Conservation (phyloP, 2,329 filamentous ascomycete genomes). For the Aspergillus eucalypticola region DNA sequence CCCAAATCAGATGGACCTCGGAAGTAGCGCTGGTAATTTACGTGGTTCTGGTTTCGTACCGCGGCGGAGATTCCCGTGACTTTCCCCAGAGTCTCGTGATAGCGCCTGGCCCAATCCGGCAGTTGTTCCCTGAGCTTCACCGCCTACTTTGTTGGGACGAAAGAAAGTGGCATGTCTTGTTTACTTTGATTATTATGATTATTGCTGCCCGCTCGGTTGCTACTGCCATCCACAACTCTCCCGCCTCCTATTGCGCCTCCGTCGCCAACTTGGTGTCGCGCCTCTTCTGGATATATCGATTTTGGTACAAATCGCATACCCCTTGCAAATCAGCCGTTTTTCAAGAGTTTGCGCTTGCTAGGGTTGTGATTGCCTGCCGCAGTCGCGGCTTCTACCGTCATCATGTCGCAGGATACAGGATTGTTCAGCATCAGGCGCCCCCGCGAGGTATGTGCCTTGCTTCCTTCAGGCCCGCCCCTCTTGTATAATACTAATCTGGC, state of each 20-base stretch:
- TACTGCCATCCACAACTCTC: conserved; percentile 8
- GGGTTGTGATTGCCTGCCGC: conserved; percentile 20
- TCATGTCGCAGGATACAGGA: conserved; percentile 83
- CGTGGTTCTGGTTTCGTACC: conserved; percentile 1
- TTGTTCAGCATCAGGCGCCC: conserved; percentile 90
- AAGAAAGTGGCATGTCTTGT: conserved; percentile 34
- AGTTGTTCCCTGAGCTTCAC: conserved; percentile 27
- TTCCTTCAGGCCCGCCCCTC: conserved; percentile 1
- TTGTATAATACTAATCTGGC: conserved; percentile 21
- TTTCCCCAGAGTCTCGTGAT: conserved; percentile 37
- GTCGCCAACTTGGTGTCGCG: background rate
- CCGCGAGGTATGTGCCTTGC: conserved; percentile 68
- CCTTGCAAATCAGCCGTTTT: background rate
- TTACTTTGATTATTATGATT: conserved; percentile 29
- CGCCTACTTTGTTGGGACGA: conserved; percentile 30
- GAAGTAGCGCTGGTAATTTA: conserved; percentile 27
- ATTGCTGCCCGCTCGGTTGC: conserved; percentile 16
- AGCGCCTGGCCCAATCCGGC: conserved; percentile 2
- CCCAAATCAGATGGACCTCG: conserved; percentile 39
- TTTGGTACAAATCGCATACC: background rate
- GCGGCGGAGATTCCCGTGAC: conserved; percentile 21
- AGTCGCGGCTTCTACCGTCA: conserved; percentile 35
- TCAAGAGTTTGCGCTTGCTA: background rate
- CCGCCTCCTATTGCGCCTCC: background rate
- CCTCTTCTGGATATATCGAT: background rate